Evolutionary conservation across 2,329 filamentous ascomycete genomes (phyloP), one percentile per base, ranked within the genome.

Genomic region (Fusarium denticulatum): DNA sequence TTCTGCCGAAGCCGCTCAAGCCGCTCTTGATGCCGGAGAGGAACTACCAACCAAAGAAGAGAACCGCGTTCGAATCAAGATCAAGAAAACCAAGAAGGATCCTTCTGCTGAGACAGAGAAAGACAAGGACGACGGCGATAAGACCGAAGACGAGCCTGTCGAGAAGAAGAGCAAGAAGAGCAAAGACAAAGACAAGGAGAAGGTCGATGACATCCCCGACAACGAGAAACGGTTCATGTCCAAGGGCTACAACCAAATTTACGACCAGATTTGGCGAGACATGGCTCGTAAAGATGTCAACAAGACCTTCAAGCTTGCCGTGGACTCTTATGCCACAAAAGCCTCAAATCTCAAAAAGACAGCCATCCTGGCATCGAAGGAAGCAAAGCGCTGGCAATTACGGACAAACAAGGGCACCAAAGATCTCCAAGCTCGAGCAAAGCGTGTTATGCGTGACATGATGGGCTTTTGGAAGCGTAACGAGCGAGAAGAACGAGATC

Each of bases 401-500:
- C 93, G 95, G 46, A 99, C 96, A 60, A 99, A 99, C 86, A 98
- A 99, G 88, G 97, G 95, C 80, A 96, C 94, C 82, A 99, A 99
- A 83, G 96, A 99, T 82, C 93, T 97, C 8, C 96, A 98, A 81
- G 96, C 96, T 46, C 91, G 96, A 53, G 96, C 96, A 66, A 99
- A 99, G 87, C 93, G 96, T 76, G 96, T 96, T 67, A 99, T 99
- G 96, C 91, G 96, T 81, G 96, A 99, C 84, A 99, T 99, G 96
- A 96, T 98, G 89, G 91, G 94, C 65, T 99, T 98, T 88, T 99
- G 96, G 96, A 98, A 98, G 85, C 93, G 96, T 64, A 99, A 99
- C 81, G 96, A 99, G 83, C 93, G 96, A 60, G 96, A 99, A 81
- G 96, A 99, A 81, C 94, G 96, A 69, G 96, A 99, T 81, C 87